Conservation (phyloP, 225 moss, liverwort and hornwort genomes). For the Lunularia cruciata region DNA sequence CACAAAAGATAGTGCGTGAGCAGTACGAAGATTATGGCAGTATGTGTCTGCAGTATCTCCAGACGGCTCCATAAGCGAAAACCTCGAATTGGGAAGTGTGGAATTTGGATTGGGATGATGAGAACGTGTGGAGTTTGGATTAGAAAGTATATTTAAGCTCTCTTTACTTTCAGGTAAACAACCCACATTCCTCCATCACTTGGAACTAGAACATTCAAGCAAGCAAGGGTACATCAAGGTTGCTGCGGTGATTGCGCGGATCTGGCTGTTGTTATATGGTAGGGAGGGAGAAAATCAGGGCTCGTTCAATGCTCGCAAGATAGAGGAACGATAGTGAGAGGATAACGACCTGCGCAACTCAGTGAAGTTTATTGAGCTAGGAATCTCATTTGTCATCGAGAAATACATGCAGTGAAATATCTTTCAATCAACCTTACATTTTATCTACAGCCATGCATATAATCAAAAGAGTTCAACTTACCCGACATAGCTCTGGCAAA, state of each 20-base stretch:
- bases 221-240: too few relatives aligned
- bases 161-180: background rate
- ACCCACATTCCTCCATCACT: background rate
- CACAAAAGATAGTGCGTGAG: background rate
- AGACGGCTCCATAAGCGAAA: too few relatives aligned
- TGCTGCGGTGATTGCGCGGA: too few relatives aligned
- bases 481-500: conserved; percentile 99
- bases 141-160: background rate
- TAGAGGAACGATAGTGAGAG: background rate
- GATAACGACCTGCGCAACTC: background rate
- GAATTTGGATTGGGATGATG: background rate
- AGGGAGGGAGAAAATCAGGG: too few relatives aligned
- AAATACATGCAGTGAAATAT: background rate
- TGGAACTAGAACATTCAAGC: too few relatives aligned
- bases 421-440: too few relatives aligned
- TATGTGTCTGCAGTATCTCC: background rate
- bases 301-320: background rate
- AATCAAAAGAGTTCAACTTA: conserved; percentile 33
- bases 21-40: background rate
- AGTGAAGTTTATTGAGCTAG: too few relatives aligned
- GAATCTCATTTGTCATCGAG: background rate
- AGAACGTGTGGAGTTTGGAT: too few relatives aligned
- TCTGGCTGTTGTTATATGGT: too few relatives aligned
- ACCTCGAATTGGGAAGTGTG: background rate
- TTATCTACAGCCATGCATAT: background rate